A percentile compares a stretch with the other conserved stretches of the same genome.
These are phyloP conservation scores for Russula sp. DNA, from an alignment of 768 basidiomycete species.

Conservation along the genomic window DNA sequence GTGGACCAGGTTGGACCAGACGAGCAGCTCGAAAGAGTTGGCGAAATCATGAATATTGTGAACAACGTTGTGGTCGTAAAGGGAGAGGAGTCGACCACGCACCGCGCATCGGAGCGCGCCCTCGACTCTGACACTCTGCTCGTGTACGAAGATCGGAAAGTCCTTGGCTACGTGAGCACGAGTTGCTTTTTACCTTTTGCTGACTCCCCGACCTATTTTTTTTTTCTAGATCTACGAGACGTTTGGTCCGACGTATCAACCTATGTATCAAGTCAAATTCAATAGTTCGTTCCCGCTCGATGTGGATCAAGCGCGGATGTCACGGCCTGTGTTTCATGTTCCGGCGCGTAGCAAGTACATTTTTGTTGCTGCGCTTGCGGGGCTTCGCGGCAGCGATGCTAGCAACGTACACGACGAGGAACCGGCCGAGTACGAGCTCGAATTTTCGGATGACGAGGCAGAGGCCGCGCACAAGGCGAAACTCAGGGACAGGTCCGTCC, in stretches of 20 bases:
- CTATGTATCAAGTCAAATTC: slow-evolving; percentile 85
- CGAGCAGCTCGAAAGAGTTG: slow-evolving; percentile 68
- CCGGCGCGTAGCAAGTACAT: slow-evolving; percentile 77
- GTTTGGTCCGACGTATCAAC: slow-evolving; percentile 87
- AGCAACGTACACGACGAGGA: slow-evolving; percentile 95
- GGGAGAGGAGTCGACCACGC: slow-evolving; percentile 42
- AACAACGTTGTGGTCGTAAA: slow-evolving; percentile 67
- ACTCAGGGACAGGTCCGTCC: slow-evolving; percentile 50
- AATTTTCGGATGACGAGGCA: slow-evolving; percentile 93
- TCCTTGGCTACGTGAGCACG: slow-evolving; percentile 78
- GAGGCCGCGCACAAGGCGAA: slow-evolving; percentile 66
- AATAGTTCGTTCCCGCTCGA: slow-evolving; percentile 57
- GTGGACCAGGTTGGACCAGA: slow-evolving; percentile 52
- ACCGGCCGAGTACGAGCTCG: slow-evolving; percentile 79
- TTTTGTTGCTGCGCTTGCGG: slow-evolving; percentile 63
- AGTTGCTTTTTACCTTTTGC: slow-evolving; percentile 1
- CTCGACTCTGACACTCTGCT: slow-evolving; percentile 88
- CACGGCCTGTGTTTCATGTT: slow-evolving; percentile 73
- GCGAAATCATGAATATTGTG: slow-evolving; percentile 70
- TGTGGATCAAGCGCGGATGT: slow-evolving; percentile 43
- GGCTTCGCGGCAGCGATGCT: slow-evolving; percentile 83
- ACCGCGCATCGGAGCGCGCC: slow-evolving; percentile 49
- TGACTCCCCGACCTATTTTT: slow-evolving; percentile 18
- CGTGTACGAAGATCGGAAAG: slow-evolving; percentile 81
- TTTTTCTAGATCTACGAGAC: slow-evolving; percentile 78